Evolutionary conservation across 83 land plant species (phyloP).

Genomic region (Thuja plicata): DNA sequence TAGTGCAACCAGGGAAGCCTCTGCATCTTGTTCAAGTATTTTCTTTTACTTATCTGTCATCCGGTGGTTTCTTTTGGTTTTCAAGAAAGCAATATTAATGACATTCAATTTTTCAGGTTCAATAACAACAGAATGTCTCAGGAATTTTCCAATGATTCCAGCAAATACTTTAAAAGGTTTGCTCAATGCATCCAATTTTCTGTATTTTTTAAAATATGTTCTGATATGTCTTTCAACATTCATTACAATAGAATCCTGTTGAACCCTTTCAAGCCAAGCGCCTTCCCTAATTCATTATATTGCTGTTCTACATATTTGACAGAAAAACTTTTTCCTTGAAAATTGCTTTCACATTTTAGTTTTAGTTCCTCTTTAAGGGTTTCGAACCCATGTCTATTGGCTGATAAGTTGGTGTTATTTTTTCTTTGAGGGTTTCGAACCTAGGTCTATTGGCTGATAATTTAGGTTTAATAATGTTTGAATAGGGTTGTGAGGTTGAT

Average conservation of each 20-base stretch:
- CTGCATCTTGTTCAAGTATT: background rate
- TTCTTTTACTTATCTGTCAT: background rate
- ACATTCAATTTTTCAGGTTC: background rate
- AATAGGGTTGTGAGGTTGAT: conserved; percentile 4
- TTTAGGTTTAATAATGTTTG: background rate
- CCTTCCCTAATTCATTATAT: background rate
- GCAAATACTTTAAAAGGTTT: background rate
- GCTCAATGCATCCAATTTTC: background rate
- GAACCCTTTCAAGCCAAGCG: background rate
- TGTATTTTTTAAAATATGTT: too few relatives aligned
- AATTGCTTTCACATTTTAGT: background rate
- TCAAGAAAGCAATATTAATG: background rate
- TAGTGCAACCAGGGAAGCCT: background rate
- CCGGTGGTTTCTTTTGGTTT: background rate
- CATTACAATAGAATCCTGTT: background rate
- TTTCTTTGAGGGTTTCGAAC: background rate
- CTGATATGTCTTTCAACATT: background rate
- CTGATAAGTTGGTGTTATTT: background rate
- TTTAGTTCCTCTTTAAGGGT: background rate
- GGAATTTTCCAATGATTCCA: background rate
- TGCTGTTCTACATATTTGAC: background rate
- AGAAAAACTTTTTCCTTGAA: too few relatives aligned
- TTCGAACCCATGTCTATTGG: background rate
- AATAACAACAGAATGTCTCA: background rate
- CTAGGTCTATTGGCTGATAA: background rate